phyloP scores from a whole-genome alignment of 805 yeast species.

The Myxozyma kluyveri region DNA sequence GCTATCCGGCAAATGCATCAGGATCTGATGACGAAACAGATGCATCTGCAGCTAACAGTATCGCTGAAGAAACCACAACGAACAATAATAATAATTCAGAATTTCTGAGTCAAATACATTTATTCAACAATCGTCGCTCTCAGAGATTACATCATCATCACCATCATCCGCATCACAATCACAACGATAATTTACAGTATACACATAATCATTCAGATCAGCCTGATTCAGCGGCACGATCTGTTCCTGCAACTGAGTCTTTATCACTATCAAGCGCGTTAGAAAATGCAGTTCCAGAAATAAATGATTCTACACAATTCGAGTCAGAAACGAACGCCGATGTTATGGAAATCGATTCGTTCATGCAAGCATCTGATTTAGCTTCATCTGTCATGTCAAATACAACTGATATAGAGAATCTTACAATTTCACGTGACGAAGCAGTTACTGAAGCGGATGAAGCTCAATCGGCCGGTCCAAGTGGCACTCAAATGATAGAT shows the following conservation, averaged over 20 bases:
- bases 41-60: neutral
- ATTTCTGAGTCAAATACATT: slow-evolving; percentile 12
- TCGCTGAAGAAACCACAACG: neutral
- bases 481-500: neutral
- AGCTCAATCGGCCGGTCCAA: neutral
- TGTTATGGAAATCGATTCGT: slow-evolving; percentile 1
- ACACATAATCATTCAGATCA: slow-evolving; percentile 20
- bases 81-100: slow-evolving; percentile 3
- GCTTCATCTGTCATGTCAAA: slow-evolving; percentile 1
- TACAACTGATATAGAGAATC: neutral
- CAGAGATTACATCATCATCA: slow-evolving; percentile 26
- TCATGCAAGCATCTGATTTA: neutral
- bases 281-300: neutral
- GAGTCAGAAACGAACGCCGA: slow-evolving; percentile 2
- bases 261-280: neutral
- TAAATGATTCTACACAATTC: neutral
- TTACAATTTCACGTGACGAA: neutral
- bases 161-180: slow-evolving; percentile 22
- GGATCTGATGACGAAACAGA: slow-evolving; percentile 2
- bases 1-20: neutral
- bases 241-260: neutral
- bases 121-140: slow-evolving; percentile 12
- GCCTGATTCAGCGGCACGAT: neutral
- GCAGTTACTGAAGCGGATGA: neutral
- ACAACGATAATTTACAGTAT: too few species aligned